Evolutionary conservation across 2,329 filamentous ascomycete genomes (phyloP).

Genomic region (Aspergillus sp.): DNA sequence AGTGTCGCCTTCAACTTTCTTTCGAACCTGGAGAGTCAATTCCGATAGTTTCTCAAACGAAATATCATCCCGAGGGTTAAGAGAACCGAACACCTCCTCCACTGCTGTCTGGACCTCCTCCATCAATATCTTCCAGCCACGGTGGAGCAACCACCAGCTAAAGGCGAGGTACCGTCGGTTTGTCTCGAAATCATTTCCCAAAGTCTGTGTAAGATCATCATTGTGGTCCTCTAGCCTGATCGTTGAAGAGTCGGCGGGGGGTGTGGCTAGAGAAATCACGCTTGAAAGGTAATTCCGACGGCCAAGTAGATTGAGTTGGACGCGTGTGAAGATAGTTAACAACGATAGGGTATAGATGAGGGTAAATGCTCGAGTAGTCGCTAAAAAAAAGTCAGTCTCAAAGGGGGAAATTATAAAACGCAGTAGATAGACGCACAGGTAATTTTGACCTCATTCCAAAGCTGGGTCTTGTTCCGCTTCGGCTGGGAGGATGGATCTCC

Average conservation of each 20-base stretch:
- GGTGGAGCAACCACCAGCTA: conserved; percentile 96
- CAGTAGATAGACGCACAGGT: conserved; percentile 62
- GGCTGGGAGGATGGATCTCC: conserved; percentile 48
- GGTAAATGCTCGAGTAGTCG: conserved; percentile 87
- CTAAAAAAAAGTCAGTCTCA: conserved; percentile 46
- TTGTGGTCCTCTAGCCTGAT: conserved; percentile 93
- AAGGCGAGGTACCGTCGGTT: conserved; percentile 94
- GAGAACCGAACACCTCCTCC: conserved; percentile 79
- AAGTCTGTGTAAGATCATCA: conserved; percentile 80
- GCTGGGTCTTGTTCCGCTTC: conserved; percentile 82
- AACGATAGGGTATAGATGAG: conserved; percentile 88
- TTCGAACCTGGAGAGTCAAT: conserved; percentile 78
- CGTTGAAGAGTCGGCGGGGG: conserved; percentile 65
- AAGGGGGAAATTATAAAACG: background rate
- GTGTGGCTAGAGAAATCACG: conserved; percentile 85
- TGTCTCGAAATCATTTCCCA: conserved; percentile 92
- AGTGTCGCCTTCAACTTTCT: conserved; percentile 75
- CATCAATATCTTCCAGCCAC: conserved; percentile 82
- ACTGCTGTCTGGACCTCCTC: conserved; percentile 81
- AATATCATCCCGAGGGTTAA: conserved; percentile 87
- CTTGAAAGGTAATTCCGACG: conserved; percentile 94
- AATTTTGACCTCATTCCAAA: conserved; percentile 98
- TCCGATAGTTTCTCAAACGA: conserved; percentile 77
- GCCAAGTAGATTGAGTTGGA: conserved; percentile 95
- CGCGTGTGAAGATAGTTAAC: conserved; percentile 85